Base-by-base conservation (phyloP, 2,329 filamentous ascomycete species). In the Ophiostoma ips region DNA sequence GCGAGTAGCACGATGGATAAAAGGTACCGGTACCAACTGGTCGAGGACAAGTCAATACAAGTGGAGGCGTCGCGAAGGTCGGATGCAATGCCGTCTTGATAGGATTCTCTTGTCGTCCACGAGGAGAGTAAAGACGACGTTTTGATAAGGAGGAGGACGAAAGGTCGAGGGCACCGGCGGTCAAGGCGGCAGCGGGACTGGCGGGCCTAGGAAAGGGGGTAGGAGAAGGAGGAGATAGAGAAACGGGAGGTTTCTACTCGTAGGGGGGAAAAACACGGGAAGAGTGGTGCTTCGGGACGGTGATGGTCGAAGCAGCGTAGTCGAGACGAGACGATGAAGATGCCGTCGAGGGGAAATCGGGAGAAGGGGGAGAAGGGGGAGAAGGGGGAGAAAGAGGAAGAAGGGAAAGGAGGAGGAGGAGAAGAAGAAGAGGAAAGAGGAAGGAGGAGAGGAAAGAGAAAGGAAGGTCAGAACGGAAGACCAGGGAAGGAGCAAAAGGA, bases 401-500 rank as follows among this genome's bases (percentile, higher is more conserved):
- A 30, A 21, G 35, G 37, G 40, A 33, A 40, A 12, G 21, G 28
- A 8, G 18, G 12, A 40, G 31, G n/a, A 37, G n/a, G 10, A 33
- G 30, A 36, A 46, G 28, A 41, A 28, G 41, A 43, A 24, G 41
- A 31, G 36, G 37, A 41, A 46, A 24, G 45, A 50, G 35, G 48
- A 21, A 45, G 24, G 24, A 36, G 28, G 16, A 21, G 38, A 34
- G 43, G 48, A 48, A 52, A 41, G 47, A 52, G 36, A 40, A 36
- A 49, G 34, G 40, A 35, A 41, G 51, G 45, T 35, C 7, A 47
- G 37, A n/a, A 16, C 19, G 54, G 51, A 52, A 40, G 50, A 53
- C 53, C 56, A 57, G 52, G 55, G 49, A 52, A 51, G 35, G 46
- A 50, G 24, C 24, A 28, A 28, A 28, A 28, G 24, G 24, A 28